Conservation (phyloP, 139 green algal genomes). For the Asterochloris sp. region DNA sequence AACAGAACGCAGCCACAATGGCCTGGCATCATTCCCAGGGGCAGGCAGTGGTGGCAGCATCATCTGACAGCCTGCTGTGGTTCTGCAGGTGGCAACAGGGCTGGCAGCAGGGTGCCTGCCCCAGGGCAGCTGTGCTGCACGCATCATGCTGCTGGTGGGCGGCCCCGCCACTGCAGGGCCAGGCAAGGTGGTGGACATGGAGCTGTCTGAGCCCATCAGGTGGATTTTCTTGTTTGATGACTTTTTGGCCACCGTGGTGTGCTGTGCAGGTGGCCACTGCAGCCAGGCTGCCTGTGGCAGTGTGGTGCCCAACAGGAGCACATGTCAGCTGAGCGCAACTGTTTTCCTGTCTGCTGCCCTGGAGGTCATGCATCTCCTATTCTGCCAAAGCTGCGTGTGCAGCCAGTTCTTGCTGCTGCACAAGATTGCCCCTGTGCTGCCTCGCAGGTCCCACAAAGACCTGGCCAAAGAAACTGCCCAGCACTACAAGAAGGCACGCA, state of each 20-base stretch:
- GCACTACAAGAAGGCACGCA: constrained; percentile 83
- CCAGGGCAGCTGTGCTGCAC: constrained; percentile 59
- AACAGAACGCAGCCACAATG: too few relatives aligned
- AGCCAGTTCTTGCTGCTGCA: neutral
- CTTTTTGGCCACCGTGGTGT: neutral
- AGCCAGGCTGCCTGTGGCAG: neutral
- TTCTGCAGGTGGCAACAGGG: constrained; percentile 71
- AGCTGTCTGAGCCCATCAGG: constrained; percentile 87
- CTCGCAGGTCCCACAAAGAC: constrained; percentile 58
- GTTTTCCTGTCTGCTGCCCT: neutral
- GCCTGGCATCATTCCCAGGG: too few relatives aligned
- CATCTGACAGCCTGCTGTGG: neutral
- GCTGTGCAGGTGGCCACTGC: too few relatives aligned
- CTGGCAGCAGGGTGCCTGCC: constrained; percentile 79
- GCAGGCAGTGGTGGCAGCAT: too few relatives aligned
- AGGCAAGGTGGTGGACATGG: constrained; percentile 79
- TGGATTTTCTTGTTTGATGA: neutral
- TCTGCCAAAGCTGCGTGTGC: neutral
- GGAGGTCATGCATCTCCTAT: too few relatives aligned
- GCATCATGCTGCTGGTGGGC: constrained; percentile 90
- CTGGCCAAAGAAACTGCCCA: constrained; percentile 86
- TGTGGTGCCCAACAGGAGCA: neutral
- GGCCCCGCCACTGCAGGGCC: constrained; percentile 89
- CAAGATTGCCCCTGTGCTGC: neutral
- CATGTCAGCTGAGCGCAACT: neutral